Evolutionary conservation across 192 early-diverging fungal genomes (phyloP).

Genomic region (Backusella tuberculispora): DNA sequence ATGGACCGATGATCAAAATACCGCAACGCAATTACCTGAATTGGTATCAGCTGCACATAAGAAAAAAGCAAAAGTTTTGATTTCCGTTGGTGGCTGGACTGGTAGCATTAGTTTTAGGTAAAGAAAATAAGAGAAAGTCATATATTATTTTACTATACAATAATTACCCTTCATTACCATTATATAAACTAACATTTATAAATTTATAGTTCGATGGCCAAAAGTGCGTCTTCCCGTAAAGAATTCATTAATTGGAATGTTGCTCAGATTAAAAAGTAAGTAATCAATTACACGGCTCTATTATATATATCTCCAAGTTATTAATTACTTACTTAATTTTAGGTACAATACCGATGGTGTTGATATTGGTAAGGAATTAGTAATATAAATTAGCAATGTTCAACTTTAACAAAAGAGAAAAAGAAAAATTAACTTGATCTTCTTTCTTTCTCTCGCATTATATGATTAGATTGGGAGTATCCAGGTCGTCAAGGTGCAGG

Average conservation of each 20-base stretch:
- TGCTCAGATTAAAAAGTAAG: constrained; percentile 45
- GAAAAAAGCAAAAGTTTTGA: constrained; percentile 54
- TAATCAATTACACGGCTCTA: not conserved
- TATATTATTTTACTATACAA: not conserved
- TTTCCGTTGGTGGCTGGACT: constrained; percentile 76
- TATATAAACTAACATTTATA: not conserved
- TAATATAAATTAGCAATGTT: not conserved
- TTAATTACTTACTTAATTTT: not conserved
- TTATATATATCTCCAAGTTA: not conserved
- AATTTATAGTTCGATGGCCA: constrained; percentile 58
- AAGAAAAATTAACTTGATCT: not conserved
- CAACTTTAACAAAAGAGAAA: not conserved
- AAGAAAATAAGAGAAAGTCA: not conserved
- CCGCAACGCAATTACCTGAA: constrained; percentile 42
- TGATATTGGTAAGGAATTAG: constrained; percentile 59
- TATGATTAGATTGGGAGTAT: constrained; percentile 57
- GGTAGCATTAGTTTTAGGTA: constrained; percentile 50
- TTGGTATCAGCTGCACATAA: constrained; percentile 51
- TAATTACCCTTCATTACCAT: not conserved
- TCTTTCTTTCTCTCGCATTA: not conserved
- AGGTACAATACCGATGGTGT: constrained; percentile 67
- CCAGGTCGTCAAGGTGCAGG: constrained; percentile 65
- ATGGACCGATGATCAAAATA: constrained; percentile 37
- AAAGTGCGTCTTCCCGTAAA: constrained; percentile 43
- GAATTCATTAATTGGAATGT: constrained; percentile 57